Conservation (phyloP, 192 early-diverging fungal genomes). For the Thoreauomyces humboldtii region DNA sequence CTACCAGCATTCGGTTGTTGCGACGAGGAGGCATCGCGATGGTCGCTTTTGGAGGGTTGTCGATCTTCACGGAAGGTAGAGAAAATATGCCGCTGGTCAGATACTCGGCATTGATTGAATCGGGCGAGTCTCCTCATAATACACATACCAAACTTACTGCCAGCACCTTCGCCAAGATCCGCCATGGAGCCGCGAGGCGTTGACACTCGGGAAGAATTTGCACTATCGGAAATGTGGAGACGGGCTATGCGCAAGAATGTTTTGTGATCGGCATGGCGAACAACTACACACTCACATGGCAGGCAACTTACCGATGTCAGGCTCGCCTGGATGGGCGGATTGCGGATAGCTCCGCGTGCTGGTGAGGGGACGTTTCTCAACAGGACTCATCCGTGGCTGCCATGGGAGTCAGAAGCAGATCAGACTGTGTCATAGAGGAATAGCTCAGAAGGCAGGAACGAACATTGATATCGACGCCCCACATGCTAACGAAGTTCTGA, state of each 20-base stretch:
- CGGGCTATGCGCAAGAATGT: conserved; percentile 1
- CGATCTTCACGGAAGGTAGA: no score
- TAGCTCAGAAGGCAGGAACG: no score
- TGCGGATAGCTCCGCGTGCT: conserved; percentile 2
- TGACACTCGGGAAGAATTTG: not conserved
- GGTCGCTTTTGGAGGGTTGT: no score
- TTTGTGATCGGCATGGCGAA: no score
- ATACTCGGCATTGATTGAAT: no score
- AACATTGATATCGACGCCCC: conserved; percentile 47
- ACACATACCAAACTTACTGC: not conserved
- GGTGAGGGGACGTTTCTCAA: not conserved
- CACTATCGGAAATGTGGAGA: not conserved
- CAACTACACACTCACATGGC: no score
- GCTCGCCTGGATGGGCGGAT: not conserved
- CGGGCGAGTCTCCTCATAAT: no score
- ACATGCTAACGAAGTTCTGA: conserved; percentile 50
- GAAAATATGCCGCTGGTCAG: no score
- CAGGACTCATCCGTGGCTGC: conserved; percentile 25
- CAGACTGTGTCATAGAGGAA: no score
- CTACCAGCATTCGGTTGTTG: no score
- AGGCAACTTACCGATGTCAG: conserved; percentile 15
- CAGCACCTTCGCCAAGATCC: not conserved
- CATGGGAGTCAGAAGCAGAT: no score
- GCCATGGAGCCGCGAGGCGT: not conserved
- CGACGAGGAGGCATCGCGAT: no score